These are phyloP conservation scores for Coprinellus aureogranulatus DNA, from an alignment of 768 basidiomycete genomes.

Conservation along the genomic window DNA sequence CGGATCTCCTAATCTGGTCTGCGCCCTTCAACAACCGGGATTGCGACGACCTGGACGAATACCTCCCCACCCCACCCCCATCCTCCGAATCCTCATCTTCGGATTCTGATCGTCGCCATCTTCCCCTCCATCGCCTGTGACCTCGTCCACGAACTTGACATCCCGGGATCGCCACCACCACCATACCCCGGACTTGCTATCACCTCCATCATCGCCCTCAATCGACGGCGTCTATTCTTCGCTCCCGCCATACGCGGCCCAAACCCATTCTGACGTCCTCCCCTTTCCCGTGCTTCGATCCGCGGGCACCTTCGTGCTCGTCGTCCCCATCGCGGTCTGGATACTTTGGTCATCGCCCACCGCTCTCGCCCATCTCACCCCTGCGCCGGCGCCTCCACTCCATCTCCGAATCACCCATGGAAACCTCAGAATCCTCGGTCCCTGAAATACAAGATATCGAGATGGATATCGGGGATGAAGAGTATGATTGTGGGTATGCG, in stretches of 20 bases:
- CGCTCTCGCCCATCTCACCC: not conserved
- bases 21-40: not conserved
- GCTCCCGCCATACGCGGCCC: not conserved
- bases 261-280: not conserved
- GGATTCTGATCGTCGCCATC: not conserved
- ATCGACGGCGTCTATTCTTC: not conserved
- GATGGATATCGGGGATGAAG: not conserved
- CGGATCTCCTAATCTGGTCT: not conserved
- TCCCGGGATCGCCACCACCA: not conserved
- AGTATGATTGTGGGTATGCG: slow-evolving; percentile 3
- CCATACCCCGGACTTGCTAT: not conserved
- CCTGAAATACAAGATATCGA: not conserved
- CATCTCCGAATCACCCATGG: not conserved
- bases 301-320: not conserved
- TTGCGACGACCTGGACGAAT: not conserved
- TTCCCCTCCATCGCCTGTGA: not conserved
- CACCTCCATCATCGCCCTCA: not conserved
- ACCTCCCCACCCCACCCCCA: not conserved
- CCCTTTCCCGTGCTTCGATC: not conserved
- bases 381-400: not conserved
- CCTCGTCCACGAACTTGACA: not conserved
- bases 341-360: too few relatives aligned
- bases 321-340: not conserved
- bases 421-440: not conserved
- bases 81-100: not conserved